Conservation (phyloP, 2,329 filamentous ascomycete genomes). For the Aspergillus thermomutatus region DNA sequence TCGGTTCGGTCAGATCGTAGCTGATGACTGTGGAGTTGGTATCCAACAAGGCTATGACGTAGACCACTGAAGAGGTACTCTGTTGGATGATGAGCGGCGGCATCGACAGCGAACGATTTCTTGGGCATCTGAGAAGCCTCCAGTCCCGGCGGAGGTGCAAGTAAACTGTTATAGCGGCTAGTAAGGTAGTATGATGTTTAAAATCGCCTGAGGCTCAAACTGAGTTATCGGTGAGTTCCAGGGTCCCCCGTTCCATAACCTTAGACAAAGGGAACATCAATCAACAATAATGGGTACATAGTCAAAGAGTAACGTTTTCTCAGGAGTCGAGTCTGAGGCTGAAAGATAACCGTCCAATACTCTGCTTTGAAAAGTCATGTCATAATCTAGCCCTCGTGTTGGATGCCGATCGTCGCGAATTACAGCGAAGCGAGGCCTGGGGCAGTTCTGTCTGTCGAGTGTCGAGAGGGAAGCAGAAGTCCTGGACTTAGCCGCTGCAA, state of each 20-base stretch:
- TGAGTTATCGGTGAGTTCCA: neutral
- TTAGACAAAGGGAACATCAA: neutral
- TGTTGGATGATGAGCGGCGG: neutral
- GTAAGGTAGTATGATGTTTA: neutral
- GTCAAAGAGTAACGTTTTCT: neutral
- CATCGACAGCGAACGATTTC: neutral
- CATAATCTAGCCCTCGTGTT: neutral
- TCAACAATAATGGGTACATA: neutral
- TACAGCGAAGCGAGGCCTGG: conserved; percentile 5
- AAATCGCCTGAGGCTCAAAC: neutral
- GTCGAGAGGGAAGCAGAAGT: neutral
- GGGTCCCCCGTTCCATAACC: neutral
- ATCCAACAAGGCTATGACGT: neutral
- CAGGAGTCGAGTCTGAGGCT: neutral
- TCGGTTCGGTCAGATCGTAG: neutral
- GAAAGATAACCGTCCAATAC: neutral
- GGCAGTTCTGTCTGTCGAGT: neutral
- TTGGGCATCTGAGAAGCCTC: neutral
- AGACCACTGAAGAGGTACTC: neutral
- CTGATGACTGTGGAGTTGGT: neutral
- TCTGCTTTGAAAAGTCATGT: neutral
- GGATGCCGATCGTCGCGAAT: neutral
- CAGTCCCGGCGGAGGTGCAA: neutral
- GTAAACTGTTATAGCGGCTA: neutral
- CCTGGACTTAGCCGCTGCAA: neutral